Base-by-base conservation (phyloP, 192 early-diverging fungal species). In the Coemansia sp. region DNA sequence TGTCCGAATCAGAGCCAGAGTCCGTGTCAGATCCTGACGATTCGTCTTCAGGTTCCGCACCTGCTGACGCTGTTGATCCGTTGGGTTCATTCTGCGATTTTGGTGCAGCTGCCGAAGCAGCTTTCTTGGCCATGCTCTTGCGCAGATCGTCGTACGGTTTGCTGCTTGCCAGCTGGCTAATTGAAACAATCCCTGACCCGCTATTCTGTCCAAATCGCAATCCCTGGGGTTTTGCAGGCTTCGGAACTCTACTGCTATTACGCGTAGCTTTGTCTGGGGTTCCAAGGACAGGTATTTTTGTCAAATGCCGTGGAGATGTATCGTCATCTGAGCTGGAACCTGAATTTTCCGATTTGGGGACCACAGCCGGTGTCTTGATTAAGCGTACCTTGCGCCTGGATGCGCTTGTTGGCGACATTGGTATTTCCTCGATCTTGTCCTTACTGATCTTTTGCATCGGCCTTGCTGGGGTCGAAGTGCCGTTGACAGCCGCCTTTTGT, bases 101-200 rank as follows among this genome's bases (percentile, higher is more conserved):
- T 15, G 50, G 17, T 2, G 19, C 13, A 15, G 15, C 25, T 14
- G 29, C 31, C 31, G 50, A 13, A 20, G 65, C 62, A 1, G 65
- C 62, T 31, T 22, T 30, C 41, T 68, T 66, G 17, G 69, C 69
- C 59, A 79, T 65, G 23, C 57, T 64, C 63, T 79, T 79, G 59
- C 75, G 69, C 17, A 79, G 52, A 17, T 68, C 65, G 40, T 71
- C 75, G 41, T 72, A 79, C 5, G 75, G 75, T 40, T 64, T 79
- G 6, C 62, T 59, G 22, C 56, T 71, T 2, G 75, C 75, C 41
- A 79, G 50, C 63, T 79, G 70, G 33, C 65, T 68, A 36, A 79
- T 72, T 30, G 70, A 72, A 66, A 58, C 63, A 28, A 79, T 65
- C 2, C 55, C 45, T 1, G 61, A 37, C 11, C 59, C 59, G 6